Percentiles rank a stretch among this genome's conserved stretches.
phyloP scores from a whole-genome alignment of 1,284 basidiomycete species.

The Trametes sp. region DNA sequence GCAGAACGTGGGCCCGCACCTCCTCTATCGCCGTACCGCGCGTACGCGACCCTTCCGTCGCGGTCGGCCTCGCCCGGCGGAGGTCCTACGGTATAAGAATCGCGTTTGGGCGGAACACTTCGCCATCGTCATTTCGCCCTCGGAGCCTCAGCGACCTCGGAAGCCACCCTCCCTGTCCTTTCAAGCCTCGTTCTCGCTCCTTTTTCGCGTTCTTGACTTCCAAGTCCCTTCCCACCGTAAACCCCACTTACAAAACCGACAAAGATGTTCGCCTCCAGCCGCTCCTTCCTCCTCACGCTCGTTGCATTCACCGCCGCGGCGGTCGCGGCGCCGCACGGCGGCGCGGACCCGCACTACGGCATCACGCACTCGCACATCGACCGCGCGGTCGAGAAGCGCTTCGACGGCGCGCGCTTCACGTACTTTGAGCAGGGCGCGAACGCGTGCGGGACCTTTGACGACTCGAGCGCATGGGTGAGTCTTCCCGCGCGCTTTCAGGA shows the following conservation, averaged over 20 bases:
- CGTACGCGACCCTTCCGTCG: background rate
- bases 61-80: background rate
- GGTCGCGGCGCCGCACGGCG: conserved; percentile 13
- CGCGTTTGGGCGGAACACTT: background rate
- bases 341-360: background rate
- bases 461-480: conserved; percentile 46
- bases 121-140: conserved; percentile 2
- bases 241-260: background rate
- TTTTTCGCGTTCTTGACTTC: background rate
- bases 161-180: background rate
- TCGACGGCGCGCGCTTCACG: conserved; percentile 42
- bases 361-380: conserved; percentile 3
- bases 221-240: background rate
- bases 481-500: background rate
- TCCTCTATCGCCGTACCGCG: background rate
- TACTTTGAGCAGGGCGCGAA: conserved; percentile 46
- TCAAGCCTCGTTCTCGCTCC: background rate
- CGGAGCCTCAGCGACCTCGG: conserved; percentile 13
- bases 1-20: background rate
- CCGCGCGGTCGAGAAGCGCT: conserved; percentile 33
- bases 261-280: conserved; percentile 28
- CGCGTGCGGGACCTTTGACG: conserved; percentile 47
- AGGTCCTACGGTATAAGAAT: conserved; percentile 2
- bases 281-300: conserved; percentile 27
- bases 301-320: conserved; percentile 18